Percentiles rank a stretch among this genome's conserved stretches.
phyloP scores from a whole-genome alignment of 2,329 filamentous ascomycete species.

The Hypoxylon rubiginosum region DNA sequence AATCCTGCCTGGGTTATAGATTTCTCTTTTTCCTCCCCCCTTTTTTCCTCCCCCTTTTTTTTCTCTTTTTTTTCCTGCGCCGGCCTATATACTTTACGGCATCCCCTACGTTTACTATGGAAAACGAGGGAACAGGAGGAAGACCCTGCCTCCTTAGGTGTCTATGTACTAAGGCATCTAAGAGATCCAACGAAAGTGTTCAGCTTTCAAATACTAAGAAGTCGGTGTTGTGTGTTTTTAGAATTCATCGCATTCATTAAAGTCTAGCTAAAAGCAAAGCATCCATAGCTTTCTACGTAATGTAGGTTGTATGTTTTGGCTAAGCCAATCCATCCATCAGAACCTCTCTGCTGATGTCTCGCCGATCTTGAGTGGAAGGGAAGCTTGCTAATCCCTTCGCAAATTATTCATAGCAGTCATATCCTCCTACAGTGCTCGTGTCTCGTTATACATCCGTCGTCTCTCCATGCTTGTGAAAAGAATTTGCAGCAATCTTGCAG shows the following conservation, averaged over 20 bases:
- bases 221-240: not conserved
- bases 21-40: not conserved
- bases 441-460: not conserved
- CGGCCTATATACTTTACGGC: no score
- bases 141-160: no score
- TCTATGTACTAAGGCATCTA: no score
- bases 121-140: no score
- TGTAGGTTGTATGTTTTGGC: not conserved
- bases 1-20: slow-evolving; percentile 1
- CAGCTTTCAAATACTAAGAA: not conserved
- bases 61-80: no score
- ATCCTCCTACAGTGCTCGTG: not conserved
- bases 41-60: no score
- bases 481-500: not conserved
- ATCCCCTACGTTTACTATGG: no score
- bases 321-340: not conserved
- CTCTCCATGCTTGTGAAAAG: not conserved
- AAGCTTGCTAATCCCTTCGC: not conserved
- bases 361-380: not conserved
- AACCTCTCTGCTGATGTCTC: not conserved
- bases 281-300: not conserved
- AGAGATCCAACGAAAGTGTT: no score
- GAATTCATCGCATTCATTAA: not conserved
- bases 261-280: not conserved
- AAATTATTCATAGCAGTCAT: not conserved